Evolutionary conservation across 306 rosid species (phyloP).

Genomic region (Pterocarpus santalinus): DNA sequence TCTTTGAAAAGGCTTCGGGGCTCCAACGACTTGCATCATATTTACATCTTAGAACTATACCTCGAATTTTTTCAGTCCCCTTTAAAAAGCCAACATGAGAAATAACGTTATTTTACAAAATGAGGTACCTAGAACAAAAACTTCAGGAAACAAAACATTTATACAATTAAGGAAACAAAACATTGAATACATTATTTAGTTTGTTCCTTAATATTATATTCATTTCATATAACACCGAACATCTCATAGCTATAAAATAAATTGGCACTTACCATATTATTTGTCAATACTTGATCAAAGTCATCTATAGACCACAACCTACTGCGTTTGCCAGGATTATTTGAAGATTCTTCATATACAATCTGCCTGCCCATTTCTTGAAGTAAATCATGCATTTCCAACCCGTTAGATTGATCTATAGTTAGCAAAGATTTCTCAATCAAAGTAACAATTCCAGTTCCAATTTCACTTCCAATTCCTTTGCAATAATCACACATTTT

Average conservation of each 20-base stretch:
- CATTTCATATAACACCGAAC: no score
- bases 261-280: not conserved
- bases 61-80: slow-evolving; percentile 25
- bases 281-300: not conserved
- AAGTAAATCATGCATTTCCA: not conserved
- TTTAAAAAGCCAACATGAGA: not conserved
- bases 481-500: not conserved
- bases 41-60: not conserved
- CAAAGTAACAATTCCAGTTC: not conserved
- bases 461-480: not conserved
- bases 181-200: not conserved
- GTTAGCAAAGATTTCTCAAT: not conserved
- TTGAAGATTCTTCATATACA: not conserved
- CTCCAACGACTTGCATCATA: not conserved
- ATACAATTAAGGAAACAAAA: not conserved
- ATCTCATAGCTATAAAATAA: not conserved
- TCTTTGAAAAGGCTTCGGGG: slow-evolving; percentile 36
- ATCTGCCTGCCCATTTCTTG: not conserved
- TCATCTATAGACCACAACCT: not conserved
- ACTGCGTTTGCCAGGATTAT: not conserved
- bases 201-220: no score
- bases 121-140: not conserved
- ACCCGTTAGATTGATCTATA: no score
- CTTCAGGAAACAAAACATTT: not conserved
- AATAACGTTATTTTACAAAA: no score